Base-by-base conservation (phyloP, 805 yeast genomes). In the Lipomyces sp. region DNA sequence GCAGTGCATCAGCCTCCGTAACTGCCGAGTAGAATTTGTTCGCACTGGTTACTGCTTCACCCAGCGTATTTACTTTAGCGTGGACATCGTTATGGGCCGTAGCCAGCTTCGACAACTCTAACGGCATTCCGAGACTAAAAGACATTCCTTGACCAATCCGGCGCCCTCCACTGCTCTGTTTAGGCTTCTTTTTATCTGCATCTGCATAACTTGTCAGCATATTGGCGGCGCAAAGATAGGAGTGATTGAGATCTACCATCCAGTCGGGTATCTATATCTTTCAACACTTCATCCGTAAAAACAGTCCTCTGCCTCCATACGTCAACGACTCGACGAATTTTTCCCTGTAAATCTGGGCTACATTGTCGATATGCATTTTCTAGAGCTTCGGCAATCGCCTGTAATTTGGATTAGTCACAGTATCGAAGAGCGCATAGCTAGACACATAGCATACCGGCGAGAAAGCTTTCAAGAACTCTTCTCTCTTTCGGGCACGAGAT, bases 231-330 rank as follows among this genome's bases (percentile, higher is more conserved):
- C 48, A 24, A 10, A 37, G 24, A 13, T 2, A 34, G 34, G 3
- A 29, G 35, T 59, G 35, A n/a, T 35, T 30, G 33, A 54, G 34
- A 32, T 24, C 33, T 61, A 69, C 71, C 63, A 18, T 62, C 67
- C 6, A 76, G 62, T 35, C 68, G 65, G 6, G 67, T 62, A 32
- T 76, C 77, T 24, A 82, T 75, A 10, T 72, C 73, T 15, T 69
- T 57, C 59, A 81, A 71, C 4, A 76, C 79, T 1, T 72, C 73
- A 3, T 75, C 71, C 4, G 76, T 59, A 67, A 88, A 87, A 0
- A 88, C 83, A n/a, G 75, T 76, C 60, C 93, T 78, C 72, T 86
- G 86, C 51, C 81, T 80, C 92, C 92, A 88, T n/a, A 88, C 90
- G 50, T 79, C 81, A 18, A 86, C 79, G 18, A 88, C 86, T 48